phyloP scores from a whole-genome alignment of 306 rosid genomes.

The Trifolium fragiferum region DNA sequence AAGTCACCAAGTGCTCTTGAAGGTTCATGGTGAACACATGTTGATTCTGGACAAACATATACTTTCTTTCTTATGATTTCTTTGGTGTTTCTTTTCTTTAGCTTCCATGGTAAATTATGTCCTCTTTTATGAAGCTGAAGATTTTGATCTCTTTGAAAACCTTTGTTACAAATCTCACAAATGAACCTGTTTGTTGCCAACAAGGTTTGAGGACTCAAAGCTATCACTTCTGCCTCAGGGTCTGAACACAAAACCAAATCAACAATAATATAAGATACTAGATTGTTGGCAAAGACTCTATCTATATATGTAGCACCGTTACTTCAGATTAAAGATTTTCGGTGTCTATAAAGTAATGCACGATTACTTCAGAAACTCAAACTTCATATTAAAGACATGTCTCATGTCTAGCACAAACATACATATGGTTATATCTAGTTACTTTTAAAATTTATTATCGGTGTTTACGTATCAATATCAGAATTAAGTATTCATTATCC shows the following conservation, averaged over 20 bases:
- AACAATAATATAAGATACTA: no score
- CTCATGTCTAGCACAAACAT: no score
- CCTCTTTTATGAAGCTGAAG: conserved; percentile 92
- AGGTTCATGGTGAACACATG: conserved; percentile 85
- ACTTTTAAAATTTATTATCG: no score
- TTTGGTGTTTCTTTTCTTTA: conserved; percentile 67
- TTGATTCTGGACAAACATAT: conserved; percentile 75
- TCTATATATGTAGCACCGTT: no score
- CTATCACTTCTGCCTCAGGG: conserved; percentile 90
- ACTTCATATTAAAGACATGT: no score
- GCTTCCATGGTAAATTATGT: conserved; percentile 91
- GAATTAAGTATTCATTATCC: no score
- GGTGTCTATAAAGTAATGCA: no score
- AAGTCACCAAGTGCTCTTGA: conserved; percentile 90
- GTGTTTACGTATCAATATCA: no score
- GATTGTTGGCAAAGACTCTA: no score
- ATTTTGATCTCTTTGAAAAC: conserved; percentile 91
- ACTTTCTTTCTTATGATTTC: conserved; percentile 74
- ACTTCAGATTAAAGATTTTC: no score
- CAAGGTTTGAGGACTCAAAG: conserved; percentile 74
- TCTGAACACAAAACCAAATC: conserved; percentile 47
- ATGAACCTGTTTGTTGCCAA: conserved; percentile 78
- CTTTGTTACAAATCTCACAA: conserved; percentile 86
- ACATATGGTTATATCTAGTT: no score
- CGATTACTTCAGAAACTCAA: no score